Conservation (phyloP, 2,329 filamentous ascomycete species). For the Juglanconis oblonga region DNA sequence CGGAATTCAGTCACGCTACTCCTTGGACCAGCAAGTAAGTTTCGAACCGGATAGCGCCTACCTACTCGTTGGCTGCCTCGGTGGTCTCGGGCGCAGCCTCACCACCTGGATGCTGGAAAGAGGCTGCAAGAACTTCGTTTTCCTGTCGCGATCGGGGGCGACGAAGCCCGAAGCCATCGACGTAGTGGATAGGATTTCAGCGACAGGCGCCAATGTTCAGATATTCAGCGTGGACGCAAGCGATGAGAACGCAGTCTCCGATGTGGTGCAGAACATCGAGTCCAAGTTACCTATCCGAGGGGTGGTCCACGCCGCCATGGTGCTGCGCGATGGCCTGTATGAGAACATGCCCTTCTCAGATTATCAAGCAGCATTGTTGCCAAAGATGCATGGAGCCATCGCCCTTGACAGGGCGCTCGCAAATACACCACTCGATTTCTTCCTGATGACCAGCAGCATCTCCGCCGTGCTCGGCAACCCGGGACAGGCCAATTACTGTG, state of each 20-base stretch:
- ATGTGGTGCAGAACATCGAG: conserved; percentile 8
- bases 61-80: conserved; percentile 34
- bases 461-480: background rate
- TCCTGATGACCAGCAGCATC: background rate
- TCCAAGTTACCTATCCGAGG: conserved; percentile 24
- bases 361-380: conserved; percentile 40
- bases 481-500: background rate
- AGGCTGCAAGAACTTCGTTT: conserved; percentile 31
- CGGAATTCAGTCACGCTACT: background rate
- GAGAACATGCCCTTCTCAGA: conserved; percentile 51
- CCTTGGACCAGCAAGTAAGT: background rate
- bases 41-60: conserved; percentile 25
- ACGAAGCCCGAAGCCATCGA: conserved; percentile 25
- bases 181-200: conserved; percentile 21
- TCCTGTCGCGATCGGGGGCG: conserved; percentile 31
- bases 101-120: conserved; percentile 31
- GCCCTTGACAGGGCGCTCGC: conserved; percentile 48
- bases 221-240: conserved; percentile 20
- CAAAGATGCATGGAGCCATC: conserved; percentile 52
- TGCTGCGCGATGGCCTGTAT: conserved; percentile 45
- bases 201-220: conserved; percentile 19
- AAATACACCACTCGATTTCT: conserved; percentile 15
- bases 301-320: conserved; percentile 47
- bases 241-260: conserved; percentile 12
- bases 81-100: conserved; percentile 33